Percentiles rank a stretch among this genome's conserved stretches.
Conservation (phyloP, 257 asterid genomes). For the Solanum acaule region DNA sequence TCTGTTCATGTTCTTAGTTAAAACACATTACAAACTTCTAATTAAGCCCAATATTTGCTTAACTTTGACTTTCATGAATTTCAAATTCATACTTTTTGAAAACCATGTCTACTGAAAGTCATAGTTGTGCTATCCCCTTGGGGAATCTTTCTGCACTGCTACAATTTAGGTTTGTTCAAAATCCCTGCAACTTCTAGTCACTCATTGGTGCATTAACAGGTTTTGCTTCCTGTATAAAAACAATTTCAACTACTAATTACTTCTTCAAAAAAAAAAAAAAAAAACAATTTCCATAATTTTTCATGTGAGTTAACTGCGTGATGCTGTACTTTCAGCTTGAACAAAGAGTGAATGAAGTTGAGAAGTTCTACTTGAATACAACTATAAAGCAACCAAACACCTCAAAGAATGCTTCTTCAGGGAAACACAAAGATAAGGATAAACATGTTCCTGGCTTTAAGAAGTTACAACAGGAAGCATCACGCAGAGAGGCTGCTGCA, state of each 20-base stretch:
- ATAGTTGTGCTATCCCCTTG: not conserved
- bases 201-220: not conserved
- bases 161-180: not conserved
- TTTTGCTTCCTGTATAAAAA: not conserved
- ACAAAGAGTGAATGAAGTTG: constrained; percentile 63
- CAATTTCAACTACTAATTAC: not conserved
- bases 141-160: not conserved
- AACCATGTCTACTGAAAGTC: not conserved
- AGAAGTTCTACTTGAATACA: constrained; percentile 42
- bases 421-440: constrained; percentile 60
- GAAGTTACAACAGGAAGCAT: constrained; percentile 81
- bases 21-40: not conserved
- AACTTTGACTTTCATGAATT: not conserved
- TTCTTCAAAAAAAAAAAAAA: not conserved
- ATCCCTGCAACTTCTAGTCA: not conserved
- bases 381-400: constrained; percentile 31
- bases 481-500: constrained; percentile 84
- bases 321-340: constrained; percentile 47
- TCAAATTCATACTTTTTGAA: not conserved
- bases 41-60: not conserved
- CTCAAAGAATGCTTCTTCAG: constrained; percentile 23
- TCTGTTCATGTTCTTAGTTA: not conserved
- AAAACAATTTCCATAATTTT: not conserved
- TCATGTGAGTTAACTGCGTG: not conserved
- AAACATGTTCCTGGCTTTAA: constrained; percentile 67